These are phyloP conservation scores for Silene latifolia DNA, from an alignment of 148 eudicot species.

Conservation along the genomic window DNA sequence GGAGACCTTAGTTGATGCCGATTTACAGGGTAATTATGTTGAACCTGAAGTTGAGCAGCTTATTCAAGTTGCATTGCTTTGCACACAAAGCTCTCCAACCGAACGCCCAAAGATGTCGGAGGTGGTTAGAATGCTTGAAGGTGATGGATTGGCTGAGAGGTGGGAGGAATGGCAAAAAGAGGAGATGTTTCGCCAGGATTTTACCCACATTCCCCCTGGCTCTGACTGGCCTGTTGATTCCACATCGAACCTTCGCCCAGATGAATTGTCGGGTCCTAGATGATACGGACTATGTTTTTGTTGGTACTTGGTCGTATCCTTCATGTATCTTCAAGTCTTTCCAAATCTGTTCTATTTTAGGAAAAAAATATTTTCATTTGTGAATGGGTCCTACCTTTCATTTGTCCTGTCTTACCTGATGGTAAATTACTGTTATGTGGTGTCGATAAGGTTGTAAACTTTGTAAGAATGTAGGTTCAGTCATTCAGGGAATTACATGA, in stretches of 20 bases:
- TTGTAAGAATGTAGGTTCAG: neutral
- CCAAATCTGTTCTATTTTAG: neutral
- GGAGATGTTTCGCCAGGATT: slow-evolving; percentile 15
- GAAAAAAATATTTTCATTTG: neutral
- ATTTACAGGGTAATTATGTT: slow-evolving; percentile 37
- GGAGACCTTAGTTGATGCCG: slow-evolving; percentile 39
- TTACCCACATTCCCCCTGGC: slow-evolving; percentile 12
- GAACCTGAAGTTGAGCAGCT: slow-evolving; percentile 43
- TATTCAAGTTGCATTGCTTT: slow-evolving; percentile 43
- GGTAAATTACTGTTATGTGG: neutral
- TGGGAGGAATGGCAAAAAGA: slow-evolving; percentile 22
- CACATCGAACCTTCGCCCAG: slow-evolving; percentile 18
- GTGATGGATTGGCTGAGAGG: slow-evolving; percentile 50
- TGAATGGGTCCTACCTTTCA: neutral
- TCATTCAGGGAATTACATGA: neutral
- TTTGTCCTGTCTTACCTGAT: neutral
- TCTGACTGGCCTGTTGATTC: slow-evolving; percentile 11
- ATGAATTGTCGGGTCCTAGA: slow-evolving; percentile 24
- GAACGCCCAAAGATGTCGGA: slow-evolving; percentile 65
- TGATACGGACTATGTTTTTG: slow-evolving; percentile 7
- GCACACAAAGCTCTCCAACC: slow-evolving; percentile 48
- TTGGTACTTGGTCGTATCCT: neutral
- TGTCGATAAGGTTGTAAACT: neutral
- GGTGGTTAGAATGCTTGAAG: slow-evolving; percentile 56
- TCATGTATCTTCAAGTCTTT: neutral